Conservation (phyloP, 768 basidiomycete genomes). For the Naganishia antarctica region DNA sequence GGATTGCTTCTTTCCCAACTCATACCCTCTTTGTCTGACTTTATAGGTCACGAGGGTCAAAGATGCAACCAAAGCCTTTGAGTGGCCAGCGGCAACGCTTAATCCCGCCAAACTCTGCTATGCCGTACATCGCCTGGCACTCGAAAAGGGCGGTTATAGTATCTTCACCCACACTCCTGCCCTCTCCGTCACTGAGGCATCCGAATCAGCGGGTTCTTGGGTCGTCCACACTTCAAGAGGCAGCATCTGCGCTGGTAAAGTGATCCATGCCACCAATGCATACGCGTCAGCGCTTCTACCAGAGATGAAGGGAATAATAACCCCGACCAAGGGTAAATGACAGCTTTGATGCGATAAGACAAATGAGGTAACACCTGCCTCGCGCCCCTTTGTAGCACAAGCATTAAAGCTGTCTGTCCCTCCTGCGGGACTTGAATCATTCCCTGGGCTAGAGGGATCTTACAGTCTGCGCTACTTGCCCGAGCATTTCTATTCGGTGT, state of each 20-base stretch:
- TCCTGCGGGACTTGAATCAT: conserved; percentile 32
- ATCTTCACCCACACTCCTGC: conserved; percentile 74
- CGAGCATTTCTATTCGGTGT: conserved; percentile 38
- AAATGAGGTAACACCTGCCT: not conserved
- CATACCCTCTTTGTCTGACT: no score
- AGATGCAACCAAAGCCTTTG: conserved; percentile 49
- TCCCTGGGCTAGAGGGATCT: conserved; percentile 31
- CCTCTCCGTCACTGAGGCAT: conserved; percentile 49
- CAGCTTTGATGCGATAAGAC: no score
- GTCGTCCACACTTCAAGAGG: conserved; percentile 65
- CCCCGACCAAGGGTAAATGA: conserved; percentile 33
- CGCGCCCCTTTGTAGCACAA: conserved; percentile 28
- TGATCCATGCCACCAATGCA: conserved; percentile 82
- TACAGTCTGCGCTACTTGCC: conserved; percentile 34
- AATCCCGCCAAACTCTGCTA: conserved; percentile 46
- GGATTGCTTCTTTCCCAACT: no score
- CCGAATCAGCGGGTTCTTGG: conserved; percentile 52
- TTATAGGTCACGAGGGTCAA: not conserved
- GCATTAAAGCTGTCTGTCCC: conserved; percentile 35
- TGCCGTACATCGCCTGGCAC: conserved; percentile 20
- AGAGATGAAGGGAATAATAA: conserved; percentile 51
- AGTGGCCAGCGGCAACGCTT: conserved; percentile 16
- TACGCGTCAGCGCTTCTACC: conserved; percentile 76
- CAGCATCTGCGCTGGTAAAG: conserved; percentile 56
- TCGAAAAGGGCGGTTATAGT: conserved; percentile 24